phyloP scores from a whole-genome alignment of 805 yeast genomes.

The Pichia heedii region DNA sequence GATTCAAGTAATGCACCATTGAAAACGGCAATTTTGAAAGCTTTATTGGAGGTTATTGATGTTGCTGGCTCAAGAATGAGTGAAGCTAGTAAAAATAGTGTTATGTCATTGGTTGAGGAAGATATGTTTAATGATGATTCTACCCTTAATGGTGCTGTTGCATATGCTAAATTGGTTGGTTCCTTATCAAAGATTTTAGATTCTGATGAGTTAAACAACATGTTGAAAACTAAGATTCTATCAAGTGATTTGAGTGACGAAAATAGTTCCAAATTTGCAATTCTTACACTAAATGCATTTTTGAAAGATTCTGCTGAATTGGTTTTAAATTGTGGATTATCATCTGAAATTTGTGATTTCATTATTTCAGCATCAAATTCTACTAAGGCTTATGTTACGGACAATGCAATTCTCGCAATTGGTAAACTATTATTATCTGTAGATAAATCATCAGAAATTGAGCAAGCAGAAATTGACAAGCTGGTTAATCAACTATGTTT shows the following conservation, averaged over 20 bases:
- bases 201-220: conserved; percentile 50
- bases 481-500: conserved; percentile 42
- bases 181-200: conserved; percentile 62
- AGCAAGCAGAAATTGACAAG: conserved; percentile 21
- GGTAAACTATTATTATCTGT: conserved; percentile 66
- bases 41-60: conserved; percentile 70
- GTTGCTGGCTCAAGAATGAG: conserved; percentile 74
- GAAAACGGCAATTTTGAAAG: conserved; percentile 77
- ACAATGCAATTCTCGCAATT: conserved; percentile 67
- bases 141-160: conserved; percentile 54
- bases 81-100: conserved; percentile 58
- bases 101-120: conserved; percentile 66
- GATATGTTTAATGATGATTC: conserved; percentile 36
- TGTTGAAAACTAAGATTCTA: conserved; percentile 52
- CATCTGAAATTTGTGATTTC: conserved; percentile 40
- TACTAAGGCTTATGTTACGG: conserved; percentile 47
- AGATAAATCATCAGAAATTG: conserved; percentile 27
- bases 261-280: conserved; percentile 48
- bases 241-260: conserved; percentile 31
- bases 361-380: conserved; percentile 37
- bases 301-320: conserved; percentile 67
- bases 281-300: conserved; percentile 70
- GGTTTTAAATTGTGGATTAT: conserved; percentile 44
- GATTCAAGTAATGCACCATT: conserved; percentile 48
- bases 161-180: conserved; percentile 74